Conservation (phyloP, 1,139 yeast genomes). For the Protomyces gravidus region DNA sequence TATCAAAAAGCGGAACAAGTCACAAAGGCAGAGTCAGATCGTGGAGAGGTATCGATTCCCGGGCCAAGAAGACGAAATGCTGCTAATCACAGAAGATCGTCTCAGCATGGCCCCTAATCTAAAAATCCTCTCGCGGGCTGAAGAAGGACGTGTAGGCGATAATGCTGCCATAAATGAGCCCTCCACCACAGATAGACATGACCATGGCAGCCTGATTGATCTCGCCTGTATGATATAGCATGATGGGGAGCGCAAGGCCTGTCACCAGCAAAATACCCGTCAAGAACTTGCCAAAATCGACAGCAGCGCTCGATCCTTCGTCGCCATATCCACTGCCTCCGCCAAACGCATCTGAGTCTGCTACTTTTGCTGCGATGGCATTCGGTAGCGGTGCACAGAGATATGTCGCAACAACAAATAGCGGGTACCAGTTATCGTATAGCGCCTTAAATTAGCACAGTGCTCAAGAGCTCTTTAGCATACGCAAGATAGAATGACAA, state of each 20-base stretch:
- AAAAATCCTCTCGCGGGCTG: constrained; percentile 24
- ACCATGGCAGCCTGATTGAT: constrained; percentile 57
- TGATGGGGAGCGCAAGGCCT: constrained; percentile 63
- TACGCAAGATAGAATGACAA: constrained; percentile 62
- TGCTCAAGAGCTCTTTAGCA: neutral
- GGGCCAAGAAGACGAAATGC: too few species aligned
- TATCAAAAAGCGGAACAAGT: too few species aligned
- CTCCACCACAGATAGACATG: constrained; percentile 66
- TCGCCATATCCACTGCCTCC: constrained; percentile 40
- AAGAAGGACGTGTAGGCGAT: constrained; percentile 68
- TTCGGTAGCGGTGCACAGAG: constrained; percentile 70
- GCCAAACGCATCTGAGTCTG: constrained; percentile 45
- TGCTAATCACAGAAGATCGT: too few species aligned
- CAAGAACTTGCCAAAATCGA: constrained; percentile 63
- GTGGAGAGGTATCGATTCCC: too few species aligned
- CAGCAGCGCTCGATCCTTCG: constrained; percentile 43
- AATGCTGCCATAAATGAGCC: constrained; percentile 66
- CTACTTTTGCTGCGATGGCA: constrained; percentile 47
- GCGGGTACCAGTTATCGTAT: constrained; percentile 73
- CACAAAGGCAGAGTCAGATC: too few species aligned
- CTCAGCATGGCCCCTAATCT: neutral
- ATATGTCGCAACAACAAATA: constrained; percentile 50
- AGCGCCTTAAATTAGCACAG: constrained; percentile 46
- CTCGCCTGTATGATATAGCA: constrained; percentile 60
- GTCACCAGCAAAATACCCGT: constrained; percentile 64